Conservation (phyloP, 2,329 filamentous ascomycete genomes). For the Pleoardoris graminearum region DNA sequence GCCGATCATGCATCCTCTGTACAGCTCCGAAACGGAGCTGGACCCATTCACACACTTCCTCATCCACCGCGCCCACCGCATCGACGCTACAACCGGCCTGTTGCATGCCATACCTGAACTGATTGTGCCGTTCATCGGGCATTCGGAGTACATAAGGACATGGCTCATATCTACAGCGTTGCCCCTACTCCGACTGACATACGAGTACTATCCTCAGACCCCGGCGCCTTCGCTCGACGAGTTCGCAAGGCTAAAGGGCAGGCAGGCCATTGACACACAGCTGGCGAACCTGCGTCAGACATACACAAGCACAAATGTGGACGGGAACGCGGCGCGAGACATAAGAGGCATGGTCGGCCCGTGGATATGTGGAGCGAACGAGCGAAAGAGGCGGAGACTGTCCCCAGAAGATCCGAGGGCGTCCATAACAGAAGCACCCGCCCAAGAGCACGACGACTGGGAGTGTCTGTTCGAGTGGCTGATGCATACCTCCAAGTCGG, state of each 20-base stretch:
- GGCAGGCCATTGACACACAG: constrained; percentile 62
- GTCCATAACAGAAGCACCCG: constrained; percentile 43
- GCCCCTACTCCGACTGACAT: constrained; percentile 69
- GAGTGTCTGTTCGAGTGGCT: constrained; percentile 72
- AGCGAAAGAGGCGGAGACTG: constrained; percentile 59
- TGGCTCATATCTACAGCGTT: constrained; percentile 72
- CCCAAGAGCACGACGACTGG: constrained; percentile 58
- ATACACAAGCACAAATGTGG: constrained; percentile 13
- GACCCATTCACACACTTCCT: constrained; percentile 67
- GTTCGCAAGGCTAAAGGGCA: constrained; percentile 65
- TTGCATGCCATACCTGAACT: constrained; percentile 69
- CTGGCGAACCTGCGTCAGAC: constrained; percentile 46
- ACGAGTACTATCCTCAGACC: constrained; percentile 67
- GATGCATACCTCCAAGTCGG: constrained; percentile 59
- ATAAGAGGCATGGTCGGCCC: constrained; percentile 70
- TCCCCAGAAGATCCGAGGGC: constrained; percentile 33
- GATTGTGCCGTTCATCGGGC: constrained; percentile 67
- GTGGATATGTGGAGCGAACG: constrained; percentile 69
- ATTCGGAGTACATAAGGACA: constrained; percentile 62
- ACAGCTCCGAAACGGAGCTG: constrained; percentile 52
- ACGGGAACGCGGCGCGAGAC: constrained; percentile 61
- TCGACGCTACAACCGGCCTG: constrained; percentile 74
- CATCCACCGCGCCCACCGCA: constrained; percentile 66
- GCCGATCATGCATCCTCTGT: constrained; percentile 58
- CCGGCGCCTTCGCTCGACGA: constrained; percentile 60